phyloP scores from a whole-genome alignment of 768 basidiomycete genomes.

The Boletus vermiculosoides region DNA sequence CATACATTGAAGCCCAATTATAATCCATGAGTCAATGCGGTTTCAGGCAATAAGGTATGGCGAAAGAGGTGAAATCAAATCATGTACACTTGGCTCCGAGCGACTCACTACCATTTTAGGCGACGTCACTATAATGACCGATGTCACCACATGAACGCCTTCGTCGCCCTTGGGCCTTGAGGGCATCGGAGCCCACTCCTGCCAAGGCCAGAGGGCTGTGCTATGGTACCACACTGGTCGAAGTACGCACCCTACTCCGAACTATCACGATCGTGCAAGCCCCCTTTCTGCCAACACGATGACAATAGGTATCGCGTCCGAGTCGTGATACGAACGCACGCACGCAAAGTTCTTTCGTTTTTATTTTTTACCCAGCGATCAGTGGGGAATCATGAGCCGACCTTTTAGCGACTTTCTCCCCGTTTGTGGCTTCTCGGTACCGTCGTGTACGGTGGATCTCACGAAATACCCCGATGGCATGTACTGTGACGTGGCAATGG shows the following conservation, averaged over 20 bases:
- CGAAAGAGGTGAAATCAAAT: background rate
- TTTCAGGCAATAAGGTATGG: background rate
- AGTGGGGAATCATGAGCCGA: background rate
- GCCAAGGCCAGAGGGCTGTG: background rate
- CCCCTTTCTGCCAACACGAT: background rate
- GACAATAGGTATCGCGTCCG: background rate
- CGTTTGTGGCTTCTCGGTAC: background rate
- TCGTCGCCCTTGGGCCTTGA: background rate
- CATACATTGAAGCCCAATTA: background rate
- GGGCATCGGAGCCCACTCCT: background rate
- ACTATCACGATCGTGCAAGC: background rate
- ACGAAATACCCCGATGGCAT: background rate
- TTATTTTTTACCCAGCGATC: background rate
- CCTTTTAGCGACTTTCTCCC: background rate
- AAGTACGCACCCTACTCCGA: background rate
- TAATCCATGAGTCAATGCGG: background rate
- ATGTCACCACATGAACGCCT: background rate
- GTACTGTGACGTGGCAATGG: slow-evolving; percentile 15
- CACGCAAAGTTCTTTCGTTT: background rate
- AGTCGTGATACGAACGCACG: background rate
- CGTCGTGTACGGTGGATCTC: background rate
- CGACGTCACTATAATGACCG: background rate
- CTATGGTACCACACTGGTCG: background rate
- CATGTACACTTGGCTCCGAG: background rate
- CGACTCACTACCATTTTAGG: background rate